Evolutionary conservation across 345 rosid species (phyloP).

Genomic region (Stellera chamaejasme): DNA sequence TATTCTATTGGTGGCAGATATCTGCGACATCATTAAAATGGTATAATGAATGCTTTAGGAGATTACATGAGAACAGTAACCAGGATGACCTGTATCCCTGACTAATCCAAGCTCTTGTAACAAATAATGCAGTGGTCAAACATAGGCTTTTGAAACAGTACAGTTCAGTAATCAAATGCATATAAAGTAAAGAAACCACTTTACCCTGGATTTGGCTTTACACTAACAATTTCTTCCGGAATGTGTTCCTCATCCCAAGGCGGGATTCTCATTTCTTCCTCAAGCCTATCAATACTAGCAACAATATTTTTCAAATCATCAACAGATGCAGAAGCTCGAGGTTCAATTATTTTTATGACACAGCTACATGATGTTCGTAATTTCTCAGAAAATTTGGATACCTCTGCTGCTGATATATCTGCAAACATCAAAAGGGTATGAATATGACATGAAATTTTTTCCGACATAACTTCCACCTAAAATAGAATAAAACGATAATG

Average conservation of each 20-base stretch:
- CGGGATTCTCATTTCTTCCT: constrained; percentile 41
- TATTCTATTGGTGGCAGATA: too few relatives aligned
- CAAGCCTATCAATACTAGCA: constrained; percentile 40
- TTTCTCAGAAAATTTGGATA: constrained; percentile 60
- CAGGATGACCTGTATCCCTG: too few relatives aligned
- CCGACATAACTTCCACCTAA: constrained; percentile 14
- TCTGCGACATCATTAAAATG: too few relatives aligned
- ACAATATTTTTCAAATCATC: constrained; percentile 52
- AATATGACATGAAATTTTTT: background rate
- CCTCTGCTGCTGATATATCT: constrained; percentile 69
- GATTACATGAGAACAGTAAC: background rate
- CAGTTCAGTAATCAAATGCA: background rate
- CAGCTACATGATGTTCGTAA: constrained; percentile 56
- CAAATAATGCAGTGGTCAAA: too few relatives aligned
- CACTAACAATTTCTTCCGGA: constrained; percentile 67
- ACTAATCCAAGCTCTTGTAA: too few relatives aligned
- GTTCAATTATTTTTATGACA: constrained; percentile 75
- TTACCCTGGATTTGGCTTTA: constrained; percentile 71
- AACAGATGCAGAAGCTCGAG: constrained; percentile 48
- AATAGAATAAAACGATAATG: background rate
- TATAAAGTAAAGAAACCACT: constrained; percentile 11
- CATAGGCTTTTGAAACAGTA: background rate
- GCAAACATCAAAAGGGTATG: constrained; percentile 11
- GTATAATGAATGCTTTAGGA: background rate
- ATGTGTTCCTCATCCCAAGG: constrained; percentile 80